phyloP scores from a whole-genome alignment of 2,329 filamentous ascomycete genomes.

The Graphilbum sp. region DNA sequence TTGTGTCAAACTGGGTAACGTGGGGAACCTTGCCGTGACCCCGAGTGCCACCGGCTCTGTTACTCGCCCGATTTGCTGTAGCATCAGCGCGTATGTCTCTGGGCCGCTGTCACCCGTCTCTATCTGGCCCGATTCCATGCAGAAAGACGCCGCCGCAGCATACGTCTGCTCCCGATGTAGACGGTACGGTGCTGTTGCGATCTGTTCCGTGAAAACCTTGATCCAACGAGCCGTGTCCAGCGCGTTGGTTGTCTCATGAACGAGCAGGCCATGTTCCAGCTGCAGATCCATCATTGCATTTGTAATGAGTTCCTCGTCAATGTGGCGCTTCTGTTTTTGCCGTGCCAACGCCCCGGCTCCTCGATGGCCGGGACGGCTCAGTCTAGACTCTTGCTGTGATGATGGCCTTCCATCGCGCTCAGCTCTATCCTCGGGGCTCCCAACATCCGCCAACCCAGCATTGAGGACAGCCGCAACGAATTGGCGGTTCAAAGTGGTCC shows the following conservation, averaged over 20 bases:
- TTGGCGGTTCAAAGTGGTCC: conserved; percentile 47
- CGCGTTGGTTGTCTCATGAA: conserved; percentile 48
- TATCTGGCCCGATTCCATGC: conserved; percentile 66
- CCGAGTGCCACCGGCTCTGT: conserved; percentile 59
- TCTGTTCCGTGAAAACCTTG: conserved; percentile 57
- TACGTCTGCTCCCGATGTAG: conserved; percentile 30
- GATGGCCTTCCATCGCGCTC: neutral
- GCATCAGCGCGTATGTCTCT: conserved; percentile 59
- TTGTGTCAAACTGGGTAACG: conserved; percentile 37
- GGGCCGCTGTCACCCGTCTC: conserved; percentile 45
- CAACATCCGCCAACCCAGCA: neutral
- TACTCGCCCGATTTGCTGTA: conserved; percentile 57
- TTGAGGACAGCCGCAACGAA: conserved; percentile 48
- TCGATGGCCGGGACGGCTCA: conserved; percentile 6
- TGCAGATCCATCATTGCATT: conserved; percentile 56
- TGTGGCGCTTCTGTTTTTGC: conserved; percentile 24
- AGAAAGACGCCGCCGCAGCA: conserved; percentile 46
- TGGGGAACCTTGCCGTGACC: conserved; percentile 43
- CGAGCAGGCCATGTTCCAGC: conserved; percentile 43
- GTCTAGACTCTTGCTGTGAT: neutral
- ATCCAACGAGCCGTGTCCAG: conserved; percentile 60
- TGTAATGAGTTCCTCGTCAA: conserved; percentile 54
- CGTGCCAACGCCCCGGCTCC: conserved; percentile 21
- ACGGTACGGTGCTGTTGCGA: conserved; percentile 60
- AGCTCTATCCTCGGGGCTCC: neutral